Percentiles rank a stretch among this genome's conserved stretches.
phyloP scores from a whole-genome alignment of 441 rosid genomes.

The Aleurites moluccanus region DNA sequence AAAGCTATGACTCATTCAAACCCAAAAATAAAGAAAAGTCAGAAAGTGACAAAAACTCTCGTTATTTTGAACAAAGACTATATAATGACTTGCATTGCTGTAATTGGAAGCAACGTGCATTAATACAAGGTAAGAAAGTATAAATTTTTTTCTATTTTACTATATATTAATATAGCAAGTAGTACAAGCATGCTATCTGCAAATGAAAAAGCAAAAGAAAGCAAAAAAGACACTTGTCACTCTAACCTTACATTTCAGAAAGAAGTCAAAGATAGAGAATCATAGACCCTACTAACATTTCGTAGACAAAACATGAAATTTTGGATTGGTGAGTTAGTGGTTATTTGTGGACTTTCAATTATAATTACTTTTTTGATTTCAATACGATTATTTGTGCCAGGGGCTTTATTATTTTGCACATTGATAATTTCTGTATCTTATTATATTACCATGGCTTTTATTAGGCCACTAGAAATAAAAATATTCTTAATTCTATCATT shows the following conservation, averaged over 20 bases:
- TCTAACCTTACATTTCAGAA: constrained; percentile 21
- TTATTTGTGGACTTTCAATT: constrained; percentile 7
- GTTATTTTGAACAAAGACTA: not conserved
- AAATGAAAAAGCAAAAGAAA: not conserved
- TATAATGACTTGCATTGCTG: not conserved
- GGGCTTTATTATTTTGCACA: not conserved
- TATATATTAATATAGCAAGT: no score
- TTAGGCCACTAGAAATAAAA: not conserved
- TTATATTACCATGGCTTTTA: not conserved
- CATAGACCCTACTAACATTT: constrained; percentile 20
- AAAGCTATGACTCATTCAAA: no score
- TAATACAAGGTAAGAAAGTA: no score
- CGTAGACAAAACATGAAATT: not conserved
- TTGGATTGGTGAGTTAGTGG: constrained; percentile 29
- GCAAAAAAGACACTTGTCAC: constrained; percentile 30
- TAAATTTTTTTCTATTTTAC: no score
- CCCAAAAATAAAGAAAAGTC: not conserved
- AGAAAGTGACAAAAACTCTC: not conserved
- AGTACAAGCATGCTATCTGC: not conserved
- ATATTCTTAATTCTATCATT: not conserved
- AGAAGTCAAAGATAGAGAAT: not conserved
- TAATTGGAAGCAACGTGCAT: constrained; percentile 9
- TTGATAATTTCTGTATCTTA: not conserved
- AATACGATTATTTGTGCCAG: not conserved
- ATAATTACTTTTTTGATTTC: not conserved